Percentiles rank a stretch among this genome's conserved stretches.
These are phyloP conservation scores for Paecilomyces sp. DNA, from an alignment of 2,329 filamentous ascomycete species.

Conservation along the genomic window DNA sequence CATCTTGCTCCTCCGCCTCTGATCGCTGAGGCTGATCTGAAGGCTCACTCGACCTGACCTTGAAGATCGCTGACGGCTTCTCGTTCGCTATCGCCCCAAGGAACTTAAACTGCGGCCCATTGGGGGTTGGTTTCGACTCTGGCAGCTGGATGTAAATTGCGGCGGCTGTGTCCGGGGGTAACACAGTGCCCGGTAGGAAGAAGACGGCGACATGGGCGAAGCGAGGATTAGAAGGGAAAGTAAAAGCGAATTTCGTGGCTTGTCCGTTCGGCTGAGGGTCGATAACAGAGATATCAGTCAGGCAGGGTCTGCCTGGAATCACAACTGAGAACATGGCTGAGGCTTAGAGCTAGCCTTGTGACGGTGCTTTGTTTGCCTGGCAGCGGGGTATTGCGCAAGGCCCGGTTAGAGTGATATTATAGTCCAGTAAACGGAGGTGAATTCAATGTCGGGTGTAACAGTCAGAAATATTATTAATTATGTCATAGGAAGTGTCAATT, in stretches of 20 bases:
- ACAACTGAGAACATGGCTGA: constrained; percentile 53
- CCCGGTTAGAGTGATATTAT: neutral
- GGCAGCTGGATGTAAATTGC: constrained; percentile 83
- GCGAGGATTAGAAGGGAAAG: constrained; percentile 55
- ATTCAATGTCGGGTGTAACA: neutral
- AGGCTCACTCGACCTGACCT: constrained; percentile 44
- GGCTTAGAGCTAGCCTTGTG: neutral
- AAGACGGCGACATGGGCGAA: constrained; percentile 80
- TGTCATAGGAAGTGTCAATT: neutral
- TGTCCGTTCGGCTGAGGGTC: constrained; percentile 48
- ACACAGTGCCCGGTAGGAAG: constrained; percentile 66
- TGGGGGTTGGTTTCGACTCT: constrained; percentile 22
- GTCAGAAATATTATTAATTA: neutral
- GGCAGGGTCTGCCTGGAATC: constrained; percentile 53
- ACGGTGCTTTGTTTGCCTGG: neutral
- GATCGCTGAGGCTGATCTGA: constrained; percentile 12
- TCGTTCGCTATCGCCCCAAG: constrained; percentile 83
- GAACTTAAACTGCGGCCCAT: constrained; percentile 62
- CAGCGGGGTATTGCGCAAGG: neutral
- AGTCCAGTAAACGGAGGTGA: neutral
- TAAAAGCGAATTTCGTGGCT: constrained; percentile 57
- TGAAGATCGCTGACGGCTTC: constrained; percentile 90
- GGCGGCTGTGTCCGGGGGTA: constrained; percentile 72
- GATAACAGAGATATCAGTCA: constrained; percentile 47
- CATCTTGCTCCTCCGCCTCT: constrained; percentile 30